phyloP scores from a whole-genome alignment of 768 basidiomycete genomes.

The Dioszegia hungarica region DNA sequence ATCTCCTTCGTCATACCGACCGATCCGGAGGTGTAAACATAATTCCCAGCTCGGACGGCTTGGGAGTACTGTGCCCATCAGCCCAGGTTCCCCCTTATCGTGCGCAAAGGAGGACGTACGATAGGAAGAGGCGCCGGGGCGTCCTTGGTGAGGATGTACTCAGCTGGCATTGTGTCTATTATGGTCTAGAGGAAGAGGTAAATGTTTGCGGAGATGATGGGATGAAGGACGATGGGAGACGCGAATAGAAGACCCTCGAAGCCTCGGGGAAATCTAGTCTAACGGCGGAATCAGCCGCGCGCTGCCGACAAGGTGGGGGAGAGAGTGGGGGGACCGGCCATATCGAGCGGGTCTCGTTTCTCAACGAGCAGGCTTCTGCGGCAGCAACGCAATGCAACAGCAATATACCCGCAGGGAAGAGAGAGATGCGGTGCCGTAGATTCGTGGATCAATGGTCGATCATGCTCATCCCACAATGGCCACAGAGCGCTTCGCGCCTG shows the following conservation, averaged over 20 bases:
- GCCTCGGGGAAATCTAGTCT: too few species aligned
- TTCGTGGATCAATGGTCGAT: too few species aligned
- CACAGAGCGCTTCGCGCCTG: too few species aligned
- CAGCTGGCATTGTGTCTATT: constrained; percentile 31
- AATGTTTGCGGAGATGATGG: too few species aligned
- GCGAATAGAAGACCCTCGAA: too few species aligned
- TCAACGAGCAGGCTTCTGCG: too few species aligned
- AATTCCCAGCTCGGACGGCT: constrained; percentile 41
- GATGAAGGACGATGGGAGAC: too few species aligned
- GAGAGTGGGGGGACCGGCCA: not conserved
- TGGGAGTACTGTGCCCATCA: constrained; percentile 33
- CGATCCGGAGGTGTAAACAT: constrained; percentile 42
- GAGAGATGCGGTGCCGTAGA: too few species aligned
- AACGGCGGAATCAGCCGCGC: not conserved
- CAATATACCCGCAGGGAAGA: too few species aligned
- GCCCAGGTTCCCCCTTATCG: not conserved
- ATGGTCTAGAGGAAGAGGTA: not conserved
- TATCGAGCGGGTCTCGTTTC: too few species aligned
- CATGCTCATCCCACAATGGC: too few species aligned
- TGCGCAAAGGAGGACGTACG: constrained; percentile 15
- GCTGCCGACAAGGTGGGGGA: not conserved
- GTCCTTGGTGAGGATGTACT: constrained; percentile 35
- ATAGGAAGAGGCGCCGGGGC: constrained; percentile 42
- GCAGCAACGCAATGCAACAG: too few species aligned
- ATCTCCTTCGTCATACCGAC: constrained; percentile 45